phyloP scores from a whole-genome alignment of 2,329 filamentous ascomycete species.

The Cordyceps farinosa region DNA sequence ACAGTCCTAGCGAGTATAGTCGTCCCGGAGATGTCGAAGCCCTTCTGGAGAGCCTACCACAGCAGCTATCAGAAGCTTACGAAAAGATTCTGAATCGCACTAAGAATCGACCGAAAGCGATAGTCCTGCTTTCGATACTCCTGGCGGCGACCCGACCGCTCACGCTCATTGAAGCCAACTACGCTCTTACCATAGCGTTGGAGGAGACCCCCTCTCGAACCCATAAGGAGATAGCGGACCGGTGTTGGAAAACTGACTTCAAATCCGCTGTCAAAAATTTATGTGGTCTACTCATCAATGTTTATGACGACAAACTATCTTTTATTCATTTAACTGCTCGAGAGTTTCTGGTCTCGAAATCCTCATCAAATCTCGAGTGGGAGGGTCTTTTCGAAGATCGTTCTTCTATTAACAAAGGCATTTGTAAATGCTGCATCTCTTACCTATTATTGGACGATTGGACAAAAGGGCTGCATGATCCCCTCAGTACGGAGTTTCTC shows the following conservation, averaged over 20 bases:
- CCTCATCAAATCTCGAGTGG: not conserved
- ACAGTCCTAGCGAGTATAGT: slow-evolving; percentile 18
- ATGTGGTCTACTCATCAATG: not conserved
- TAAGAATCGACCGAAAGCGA: not conserved
- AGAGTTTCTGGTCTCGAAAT: not conserved
- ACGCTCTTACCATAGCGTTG: not conserved
- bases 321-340: not conserved
- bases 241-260: slow-evolving; percentile 10
- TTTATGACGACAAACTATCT: not conserved
- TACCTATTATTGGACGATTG: not conserved
- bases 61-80: slow-evolving; percentile 25
- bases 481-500: not conserved
- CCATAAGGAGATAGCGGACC: not conserved
- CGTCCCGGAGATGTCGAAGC: slow-evolving; percentile 15
- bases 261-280: not conserved
- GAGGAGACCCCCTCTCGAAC: too few relatives aligned
- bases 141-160: not conserved
- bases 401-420: not conserved
- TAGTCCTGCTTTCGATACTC: not conserved
- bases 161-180: not conserved
- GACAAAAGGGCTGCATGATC: not conserved
- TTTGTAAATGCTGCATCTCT: not conserved
- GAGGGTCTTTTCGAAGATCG: not conserved
- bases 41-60: slow-evolving; percentile 21
- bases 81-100: slow-evolving; percentile 24